Base-by-base conservation (phyloP, 495 filamentous ascomycete genomes). In the Astrocystis sublimbata region DNA sequence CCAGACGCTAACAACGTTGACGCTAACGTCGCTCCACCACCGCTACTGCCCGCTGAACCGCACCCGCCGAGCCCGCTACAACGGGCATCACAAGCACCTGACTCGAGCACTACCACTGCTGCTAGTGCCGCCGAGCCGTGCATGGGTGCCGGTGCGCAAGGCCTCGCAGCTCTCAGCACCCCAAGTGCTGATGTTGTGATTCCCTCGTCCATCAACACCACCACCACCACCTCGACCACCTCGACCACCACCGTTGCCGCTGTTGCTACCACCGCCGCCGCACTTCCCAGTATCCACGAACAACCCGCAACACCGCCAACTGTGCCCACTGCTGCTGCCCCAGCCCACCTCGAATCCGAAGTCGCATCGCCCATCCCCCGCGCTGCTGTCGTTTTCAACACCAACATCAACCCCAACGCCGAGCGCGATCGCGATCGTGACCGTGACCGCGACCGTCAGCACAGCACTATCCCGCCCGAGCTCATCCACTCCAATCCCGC, bases 281-380 rank as follows among this genome's bases (percentile, higher is more conserved):
- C 65, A 46, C 60, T 72, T 1, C 65, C 70, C 2, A 67, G 67
- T 47, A 70, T 72, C 42, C 50, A 63, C 63, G 70, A 70, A 30
- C 21, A 66, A 13, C 61, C 64, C 30, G 62, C 66, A 26, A 58
- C 55, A 17, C 30, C 60, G 13, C 41, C 55, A 26, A 26, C 46
- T 21, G 17, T 45, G 8, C 24, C 36, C n/a, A n/a, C n/a, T n/a
- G n/a, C n/a, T n/a, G n/a, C n/a, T n/a, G n/a, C n/a, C 15, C 23
- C 45, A 9, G 19, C 35, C 19, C 26, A n/a, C 21, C 51, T 33
- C 15, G 42, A 55, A 4, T 23, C 41, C 60, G 42, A 62, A 47
- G 21, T 47, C 31, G 28, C 50, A 19, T 53, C 47, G 24, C 31
- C 35, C 23, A 30, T 19, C 0, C 58, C 57, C 47, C 58, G 28